Evolutionary conservation across 441 rosid genomes (phyloP), one percentile per base, ranked within the genome.

Genomic region (Bocquillonia castaneifolia): DNA sequence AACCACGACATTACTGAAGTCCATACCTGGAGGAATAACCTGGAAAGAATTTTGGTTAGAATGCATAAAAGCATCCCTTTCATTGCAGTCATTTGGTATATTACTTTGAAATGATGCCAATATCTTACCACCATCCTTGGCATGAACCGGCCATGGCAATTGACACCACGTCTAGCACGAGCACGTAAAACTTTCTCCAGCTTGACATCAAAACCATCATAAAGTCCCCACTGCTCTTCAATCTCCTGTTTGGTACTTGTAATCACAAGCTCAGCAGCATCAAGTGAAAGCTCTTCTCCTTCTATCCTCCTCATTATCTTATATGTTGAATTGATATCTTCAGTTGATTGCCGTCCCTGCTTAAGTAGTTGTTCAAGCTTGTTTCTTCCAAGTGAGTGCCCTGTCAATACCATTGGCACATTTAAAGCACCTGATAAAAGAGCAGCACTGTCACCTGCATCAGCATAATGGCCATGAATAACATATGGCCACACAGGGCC

Each of bases 11-110:
- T 80, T 93, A 79, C 97, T 89, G 76, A 91, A 91, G 84, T 93
- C 99, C 99, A 93, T 91, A 66, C 99, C 99, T 59, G 99, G 99
- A 55, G 99, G 92, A 82, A 93, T 89, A 39, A 93, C 98, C 97
- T 93, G 76, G 22, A 69, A 72, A 51, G 36, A 64, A 68, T 34
- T 44, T 68, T 18, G 51, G 72, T 44, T 32, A 66, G 32, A 26
- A 64, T 60, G 61, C 31, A 31, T 32, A 55, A 53, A 60, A 51
- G 42, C 25, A 58, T 53, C 15, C 22, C 40, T 39, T 32, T 15
- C 20, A 14, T 20, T 13, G 37, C 34, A 50, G 36, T 31, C 22
- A 47, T 2, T n/a, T n/a, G n/a, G 39, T 32, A 20, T 50, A 32
- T 47, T 64, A 5, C n/a, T 60, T 14, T 3, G n/a, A 12, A 39